Evolutionary conservation across 371 early-diverging fungal species (phyloP).

Genomic region (Haplosporangium sp.): DNA sequence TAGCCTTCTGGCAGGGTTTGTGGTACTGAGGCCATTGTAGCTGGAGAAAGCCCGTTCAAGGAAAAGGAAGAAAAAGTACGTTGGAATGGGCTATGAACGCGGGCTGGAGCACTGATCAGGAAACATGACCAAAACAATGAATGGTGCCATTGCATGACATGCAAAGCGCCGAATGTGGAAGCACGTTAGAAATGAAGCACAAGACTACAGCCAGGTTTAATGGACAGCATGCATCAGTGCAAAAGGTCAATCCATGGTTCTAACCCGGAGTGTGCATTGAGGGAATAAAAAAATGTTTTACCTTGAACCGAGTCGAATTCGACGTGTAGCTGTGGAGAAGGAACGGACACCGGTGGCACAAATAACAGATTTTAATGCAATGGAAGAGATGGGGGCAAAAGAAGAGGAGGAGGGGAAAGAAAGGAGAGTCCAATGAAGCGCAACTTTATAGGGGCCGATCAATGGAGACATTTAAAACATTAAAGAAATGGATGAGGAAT

Average conservation of each 20-base stretch:
- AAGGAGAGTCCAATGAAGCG: background rate
- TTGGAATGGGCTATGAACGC: background rate
- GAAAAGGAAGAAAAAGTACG: background rate
- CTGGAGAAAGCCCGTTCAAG: background rate
- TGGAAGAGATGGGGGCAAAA: background rate
- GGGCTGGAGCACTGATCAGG: background rate
- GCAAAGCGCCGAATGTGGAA: no score
- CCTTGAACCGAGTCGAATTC: no score
- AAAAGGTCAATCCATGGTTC: no score
- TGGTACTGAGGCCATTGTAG: conserved; percentile 15
- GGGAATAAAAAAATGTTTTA: no score
- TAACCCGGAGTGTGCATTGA: no score
- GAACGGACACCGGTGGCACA: background rate
- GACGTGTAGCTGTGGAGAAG: background rate
- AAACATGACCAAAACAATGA: no score
- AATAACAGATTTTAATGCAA: background rate
- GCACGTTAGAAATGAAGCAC: no score
- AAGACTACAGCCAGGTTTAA: no score
- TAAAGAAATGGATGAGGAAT: background rate
- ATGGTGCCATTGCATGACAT: no score
- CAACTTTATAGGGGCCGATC: background rate
- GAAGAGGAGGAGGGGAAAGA: conserved; percentile 1
- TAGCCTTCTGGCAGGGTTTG: conserved; percentile 43
- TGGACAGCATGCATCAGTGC: no score
- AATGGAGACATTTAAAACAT: background rate